phyloP scores from a whole-genome alignment of 208 protist species.

The Porcisia deanei region DNA sequence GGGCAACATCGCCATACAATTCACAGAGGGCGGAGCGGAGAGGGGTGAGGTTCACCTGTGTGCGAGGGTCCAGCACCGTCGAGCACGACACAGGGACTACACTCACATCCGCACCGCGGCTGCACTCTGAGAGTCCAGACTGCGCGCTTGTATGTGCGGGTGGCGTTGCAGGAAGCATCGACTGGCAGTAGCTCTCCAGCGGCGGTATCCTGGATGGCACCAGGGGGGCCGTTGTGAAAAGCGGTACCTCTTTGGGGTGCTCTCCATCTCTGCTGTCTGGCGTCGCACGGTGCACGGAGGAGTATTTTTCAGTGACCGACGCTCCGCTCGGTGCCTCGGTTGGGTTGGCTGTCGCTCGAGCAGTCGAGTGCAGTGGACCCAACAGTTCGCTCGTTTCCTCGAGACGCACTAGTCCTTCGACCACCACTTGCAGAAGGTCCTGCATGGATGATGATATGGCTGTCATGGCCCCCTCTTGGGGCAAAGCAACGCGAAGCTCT shows the following conservation, averaged over 20 bases:
- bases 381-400: conserved; percentile 62
- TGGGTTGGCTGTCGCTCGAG: neutral
- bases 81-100: conserved; percentile 10
- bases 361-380: conserved; percentile 21
- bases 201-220: neutral
- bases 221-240: neutral
- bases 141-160: neutral
- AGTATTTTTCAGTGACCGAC: neutral
- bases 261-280: neutral
- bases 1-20: conserved; percentile 75
- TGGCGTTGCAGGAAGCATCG: neutral
- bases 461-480: conserved; percentile 16
- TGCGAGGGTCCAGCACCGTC: conserved; percentile 43
- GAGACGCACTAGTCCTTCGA: conserved; percentile 73
- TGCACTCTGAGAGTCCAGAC: neutral
- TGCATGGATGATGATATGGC: conserved; percentile 37
- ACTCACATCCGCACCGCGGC: neutral
- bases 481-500: neutral
- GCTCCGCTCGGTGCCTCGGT: neutral
- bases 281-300: neutral
- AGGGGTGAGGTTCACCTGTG: conserved; percentile 39
- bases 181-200: neutral
- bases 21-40: conserved; percentile 61
- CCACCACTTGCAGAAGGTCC: conserved; percentile 70
- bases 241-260: neutral